Percentiles rank a stretch among this genome's conserved stretches.
These are phyloP conservation scores for Phoma sp. DNA, from an alignment of 2,329 filamentous ascomycete genomes.

Conservation along the genomic window DNA sequence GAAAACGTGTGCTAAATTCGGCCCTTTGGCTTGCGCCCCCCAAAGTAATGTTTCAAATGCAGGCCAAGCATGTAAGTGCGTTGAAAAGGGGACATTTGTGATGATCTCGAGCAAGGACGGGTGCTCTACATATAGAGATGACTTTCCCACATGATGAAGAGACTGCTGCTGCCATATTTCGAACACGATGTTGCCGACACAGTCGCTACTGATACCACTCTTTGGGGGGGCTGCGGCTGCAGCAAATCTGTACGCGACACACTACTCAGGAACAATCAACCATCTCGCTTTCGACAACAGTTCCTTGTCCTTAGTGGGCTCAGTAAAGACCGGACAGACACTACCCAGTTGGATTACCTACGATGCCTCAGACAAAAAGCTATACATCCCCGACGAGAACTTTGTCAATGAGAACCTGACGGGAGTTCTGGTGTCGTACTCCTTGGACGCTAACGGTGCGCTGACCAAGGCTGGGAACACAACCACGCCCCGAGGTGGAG, in stretches of 20 bases:
- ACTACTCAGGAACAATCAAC: slow-evolving; percentile 42
- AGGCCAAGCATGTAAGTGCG: slow-evolving; percentile 12
- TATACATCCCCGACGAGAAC: slow-evolving; percentile 41
- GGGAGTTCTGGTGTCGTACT: slow-evolving; percentile 33
- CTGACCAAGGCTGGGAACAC: slow-evolving; percentile 32
- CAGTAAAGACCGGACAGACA: slow-evolving; percentile 31
- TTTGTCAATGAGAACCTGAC: slow-evolving; percentile 21
- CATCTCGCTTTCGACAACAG: slow-evolving; percentile 35
- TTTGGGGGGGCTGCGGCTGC: slow-evolving; percentile 35
- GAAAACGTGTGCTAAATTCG: slow-evolving; percentile 8
- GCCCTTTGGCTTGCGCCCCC: slow-evolving; percentile 11
- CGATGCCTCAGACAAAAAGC: slow-evolving; percentile 32
- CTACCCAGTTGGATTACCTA: slow-evolving; percentile 44
- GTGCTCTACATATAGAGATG: slow-evolving; percentile 2
- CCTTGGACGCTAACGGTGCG: slow-evolving; percentile 35
- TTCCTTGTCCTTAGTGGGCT: slow-evolving; percentile 32
- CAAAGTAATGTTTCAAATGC: slow-evolving; percentile 14
- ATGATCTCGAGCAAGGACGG: slow-evolving; percentile 4
- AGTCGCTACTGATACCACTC: slow-evolving; percentile 31
- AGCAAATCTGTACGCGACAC: slow-evolving; percentile 39
- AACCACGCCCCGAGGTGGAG: slow-evolving; percentile 32
- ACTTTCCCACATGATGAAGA: not conserved
- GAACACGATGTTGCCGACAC: slow-evolving; percentile 30
- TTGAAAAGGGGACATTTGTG: slow-evolving; percentile 6
- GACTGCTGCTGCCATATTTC: not conserved